Evolutionary conservation across 805 yeast species (phyloP), one percentile per base, ranked within the genome.

Genomic region (Yamadazyma takamatsuzukensis): DNA sequence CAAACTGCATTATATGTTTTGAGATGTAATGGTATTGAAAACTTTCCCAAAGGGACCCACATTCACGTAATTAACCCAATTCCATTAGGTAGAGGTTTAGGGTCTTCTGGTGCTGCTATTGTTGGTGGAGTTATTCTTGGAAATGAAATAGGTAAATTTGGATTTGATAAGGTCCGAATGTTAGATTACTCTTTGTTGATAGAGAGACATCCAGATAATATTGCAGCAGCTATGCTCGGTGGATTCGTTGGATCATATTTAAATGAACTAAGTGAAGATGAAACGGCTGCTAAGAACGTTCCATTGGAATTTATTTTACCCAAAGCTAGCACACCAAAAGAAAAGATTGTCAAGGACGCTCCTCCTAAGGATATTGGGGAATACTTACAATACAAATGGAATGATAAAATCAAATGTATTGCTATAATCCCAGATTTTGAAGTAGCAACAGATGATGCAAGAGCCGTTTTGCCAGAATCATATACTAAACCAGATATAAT

Each of bases 161-260:
- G 75, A 1, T 76, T 88, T 39, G 64, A 80, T 30, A 89, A 83
- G 59, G 80, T 76, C 48, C 72, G 97, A 48, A 74, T 93, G 79
- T 68, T 93, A 49, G 98, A 93, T 59, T 93, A 84, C 68, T 87
- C 96, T 59, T 72, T 93, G 48, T 85, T 93, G 93, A 89, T 93
- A 46, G 98, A 93, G 67, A 80, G 97, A 56, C 98, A 93, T 53
- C 98, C 98, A 21, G 98, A 93, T 62, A 93, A 93, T 59, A 89
- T 93, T 51, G 87, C 96, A 9, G 98, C 98, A 19, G 96, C 98
- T 22, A 87, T 93, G 96, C 83, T 89, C 80, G 98, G 98, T 39
- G 97, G 98, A 1, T 93, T 93, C 58, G 96, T 89, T 25, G 98
- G 98, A 27, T 87, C 96, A 4, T 93, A 83, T 59, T 72, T 93